Evolutionary conservation across 192 early-diverging fungal species (phyloP), one percentile per base, ranked within the genome.

Genomic region (Umbelopsis sp.): DNA sequence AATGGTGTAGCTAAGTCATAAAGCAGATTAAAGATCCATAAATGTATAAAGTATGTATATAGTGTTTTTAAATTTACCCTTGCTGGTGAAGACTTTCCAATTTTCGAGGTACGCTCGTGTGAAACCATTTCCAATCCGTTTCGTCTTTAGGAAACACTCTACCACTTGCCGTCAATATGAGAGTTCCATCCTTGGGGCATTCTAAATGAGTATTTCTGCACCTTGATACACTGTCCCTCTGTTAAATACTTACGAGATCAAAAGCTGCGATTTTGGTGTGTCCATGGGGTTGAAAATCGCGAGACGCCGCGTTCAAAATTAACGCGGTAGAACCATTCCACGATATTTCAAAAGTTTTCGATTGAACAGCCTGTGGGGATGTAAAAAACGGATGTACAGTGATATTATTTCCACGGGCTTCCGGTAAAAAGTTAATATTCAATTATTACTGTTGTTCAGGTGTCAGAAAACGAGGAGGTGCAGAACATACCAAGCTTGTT

Each of bases 61-160:
- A n/a, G 37, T 41, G 10, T 9, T 41, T 2, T 6, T 41, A 41
- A 41, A 9, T 76, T 61, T 90, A 93, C 72, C 90, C 91, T 37
- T 86, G 64, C 11, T 88, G 71, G 46, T 87, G 76, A n/a, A 95
- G 71, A 44, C 88, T 46, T 15, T 80, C 75, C 16, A 96, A 52
- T 49, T 84, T 74, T 18, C 79, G 71, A 0, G 90, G 91, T 10
- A 95, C 84, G 1, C 71, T 67, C 0, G 84, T 50, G 66, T 85
- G 68, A 78, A 86, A 85, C 75, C 91, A 95, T 30, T 75, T 75
- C 95, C 95, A 98, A 81, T 97, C 97, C 65, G 90, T 76, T 6
- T 82, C 80, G 55, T 89, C 76, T 71, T 91, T 92, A 13, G 93
- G 76, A 72, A 80, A 85, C 13, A 77, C 79, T 58, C 85, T 79